Base-by-base conservation (phyloP, 2,329 filamentous ascomycete genomes). In the Alternaria hordeiaustralica region DNA sequence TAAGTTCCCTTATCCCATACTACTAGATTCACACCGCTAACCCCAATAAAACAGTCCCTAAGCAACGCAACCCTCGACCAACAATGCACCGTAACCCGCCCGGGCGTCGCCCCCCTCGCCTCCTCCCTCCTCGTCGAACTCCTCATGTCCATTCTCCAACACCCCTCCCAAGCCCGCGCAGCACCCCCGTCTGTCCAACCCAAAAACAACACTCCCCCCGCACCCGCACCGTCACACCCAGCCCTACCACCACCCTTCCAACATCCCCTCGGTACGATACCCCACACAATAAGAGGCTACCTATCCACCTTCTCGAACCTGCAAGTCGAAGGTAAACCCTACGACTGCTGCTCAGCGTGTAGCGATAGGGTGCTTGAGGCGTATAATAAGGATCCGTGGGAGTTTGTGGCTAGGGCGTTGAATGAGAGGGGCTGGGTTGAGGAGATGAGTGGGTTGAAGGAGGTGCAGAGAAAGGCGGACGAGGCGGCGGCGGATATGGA, bases 41-140 rank as follows among this genome's bases (percentile, higher is more conserved):
- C 28, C 0, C n/a, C 28, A 36, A 41, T 6, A 12, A 26, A 21
- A 20, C 58, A 97, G 92, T 97, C 94, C 3, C 87, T 97, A 76
- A 97, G 95, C 80, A 94, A 97, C 74, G 92, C 94, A 71, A 98
- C 96, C 0, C 89, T 99, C 11, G 96, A 99, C 78, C 96, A 99
- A 79, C 96, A 98, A 81, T 99, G 96, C 80, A 99, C 96, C 0
- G 96, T 99, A 20, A 99, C 96, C 3, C 89, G 96, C 10, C 96
- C 96, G 0, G 96, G 96, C 15, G 89, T 97, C 36, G 95, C 96
- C 13, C 91, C 94, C 10, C 96, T 97, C 60, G 96, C 96, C 8
- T 97, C 96, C 3, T 93, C 93, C 3, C 86, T 97, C 33, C 86
- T 97, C 6, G 95, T 98, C 51, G 96, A 99, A 79, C 86, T 98